Conservation (phyloP, 2,329 filamentous ascomycete genomes). For the Aspergillus calidoustus region DNA sequence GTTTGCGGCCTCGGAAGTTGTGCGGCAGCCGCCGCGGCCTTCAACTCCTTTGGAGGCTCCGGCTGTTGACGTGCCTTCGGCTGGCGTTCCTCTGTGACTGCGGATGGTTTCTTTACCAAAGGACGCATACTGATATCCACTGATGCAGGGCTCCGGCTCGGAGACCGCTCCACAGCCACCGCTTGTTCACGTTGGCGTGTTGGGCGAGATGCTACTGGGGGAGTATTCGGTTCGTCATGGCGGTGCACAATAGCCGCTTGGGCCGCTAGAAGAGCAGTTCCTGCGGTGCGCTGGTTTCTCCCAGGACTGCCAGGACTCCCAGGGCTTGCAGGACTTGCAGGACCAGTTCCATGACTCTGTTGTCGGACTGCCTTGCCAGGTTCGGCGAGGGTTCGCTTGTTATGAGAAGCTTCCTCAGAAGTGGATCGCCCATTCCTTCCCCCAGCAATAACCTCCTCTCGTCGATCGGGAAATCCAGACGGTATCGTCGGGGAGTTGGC, state of each 20-base stretch:
- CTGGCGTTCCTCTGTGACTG: slow-evolving; percentile 48
- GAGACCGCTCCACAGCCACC: background rate
- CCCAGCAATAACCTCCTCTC: slow-evolving; percentile 20
- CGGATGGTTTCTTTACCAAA: slow-evolving; percentile 42
- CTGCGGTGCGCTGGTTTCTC: slow-evolving; percentile 31
- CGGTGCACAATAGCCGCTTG: slow-evolving; percentile 30
- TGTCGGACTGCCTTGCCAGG: slow-evolving; percentile 16
- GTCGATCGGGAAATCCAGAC: slow-evolving; percentile 22
- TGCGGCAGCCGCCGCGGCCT: background rate
- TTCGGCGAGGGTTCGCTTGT: slow-evolving; percentile 31
- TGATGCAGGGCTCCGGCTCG: slow-evolving; percentile 1
- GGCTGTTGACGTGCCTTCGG: slow-evolving; percentile 40
- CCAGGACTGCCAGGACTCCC: slow-evolving; percentile 27
- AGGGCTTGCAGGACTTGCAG: slow-evolving; percentile 21
- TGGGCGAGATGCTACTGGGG: slow-evolving; percentile 4
- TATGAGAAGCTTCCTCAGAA: slow-evolving; percentile 27
- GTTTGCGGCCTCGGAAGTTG: slow-evolving; percentile 11
- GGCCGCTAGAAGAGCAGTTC: slow-evolving; percentile 38
- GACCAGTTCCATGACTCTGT: slow-evolving; percentile 32
- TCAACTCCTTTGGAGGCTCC: slow-evolving; percentile 3
- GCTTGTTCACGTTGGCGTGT: slow-evolving; percentile 8
- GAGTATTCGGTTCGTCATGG: slow-evolving; percentile 16
- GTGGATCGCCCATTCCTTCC: slow-evolving; percentile 29
- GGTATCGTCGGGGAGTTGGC: slow-evolving; percentile 44
- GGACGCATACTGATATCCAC: slow-evolving; percentile 6